phyloP scores from a whole-genome alignment of 352 stramenopile species.

The Phytophthora macrochlamydospora region DNA sequence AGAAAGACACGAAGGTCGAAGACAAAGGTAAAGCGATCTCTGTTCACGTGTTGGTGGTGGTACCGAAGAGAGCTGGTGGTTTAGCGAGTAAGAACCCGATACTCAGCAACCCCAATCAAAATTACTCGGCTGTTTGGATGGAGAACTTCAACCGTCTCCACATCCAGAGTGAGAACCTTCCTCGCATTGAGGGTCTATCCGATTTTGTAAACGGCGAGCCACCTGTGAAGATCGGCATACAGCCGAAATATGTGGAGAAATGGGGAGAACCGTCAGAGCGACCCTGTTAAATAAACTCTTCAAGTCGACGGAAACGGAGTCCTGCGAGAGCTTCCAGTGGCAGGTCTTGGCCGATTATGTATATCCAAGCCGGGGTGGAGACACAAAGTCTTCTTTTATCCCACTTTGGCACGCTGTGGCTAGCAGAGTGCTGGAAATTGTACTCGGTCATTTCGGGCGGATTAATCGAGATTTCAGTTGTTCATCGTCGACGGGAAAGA shows the following conservation, averaged over 20 bases:
- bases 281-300: conserved; percentile 19
- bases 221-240: background rate
- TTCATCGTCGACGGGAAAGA: conserved; percentile 18
- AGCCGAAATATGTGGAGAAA: background rate
- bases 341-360: conserved; percentile 15
- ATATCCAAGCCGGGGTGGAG: conserved; percentile 13
- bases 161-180: too few species aligned
- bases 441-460: conserved; percentile 19
- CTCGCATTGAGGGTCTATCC: background rate
- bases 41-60: too few species aligned
- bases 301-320: conserved; percentile 19
- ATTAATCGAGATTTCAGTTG: conserved; percentile 28
- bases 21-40: too few species aligned
- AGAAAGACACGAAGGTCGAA: background rate
- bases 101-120: too few species aligned
- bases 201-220: background rate
- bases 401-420: conserved; percentile 40
- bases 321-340: conserved; percentile 21
- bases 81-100: too few species aligned
- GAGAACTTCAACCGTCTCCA: too few species aligned
- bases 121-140: background rate
- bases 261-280: background rate
- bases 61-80: too few species aligned
- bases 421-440: conserved; percentile 26
- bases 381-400: conserved; percentile 28